Evolutionary conservation across 2,329 filamentous ascomycete species (phyloP), one percentile per base, ranked within the genome.

Genomic region (Penicillium palitans): DNA sequence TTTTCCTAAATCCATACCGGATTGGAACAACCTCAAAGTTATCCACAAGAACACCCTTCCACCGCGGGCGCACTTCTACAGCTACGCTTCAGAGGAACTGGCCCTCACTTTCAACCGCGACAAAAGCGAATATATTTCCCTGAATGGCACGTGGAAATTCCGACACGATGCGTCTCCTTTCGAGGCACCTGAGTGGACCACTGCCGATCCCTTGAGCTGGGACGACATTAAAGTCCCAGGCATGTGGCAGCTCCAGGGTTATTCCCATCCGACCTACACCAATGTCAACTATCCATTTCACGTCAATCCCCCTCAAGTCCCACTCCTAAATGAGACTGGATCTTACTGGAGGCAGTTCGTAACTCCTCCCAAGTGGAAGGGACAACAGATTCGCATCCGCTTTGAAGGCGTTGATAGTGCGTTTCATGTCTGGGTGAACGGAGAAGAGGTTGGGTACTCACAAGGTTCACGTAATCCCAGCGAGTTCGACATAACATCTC

Each of bases 391-490:
- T 19, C 79, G 87, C 17, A 74, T 90, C 24, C 79, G 88, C 12
- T 90, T 90, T 60, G 88, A 90, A 55, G 88, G 88, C 1, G 87
- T 90, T 0, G 88, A 90, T 65, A 87, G 85, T 65, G 85, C 87
- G 0, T 90, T 87, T 65, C 87, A 90, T 70, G 74, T 90, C 12
- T 90, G 83, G 81, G 74, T 90, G 7, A 90, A 90, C 62, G 85
- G 86, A 0, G 69, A 76, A 17, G 74, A 85, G 37, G 76, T 90
- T 2, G 88, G 88, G 2, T 90, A 90, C 66, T 84, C 84, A 3
- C 87, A 90, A 67, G 88, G 88, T 0, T 84, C 84, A 10, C 79
- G 88, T 39, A 90, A 90, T 64, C 80, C 88, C 0, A 81, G 85
- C 8, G 88, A 91, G 67, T 90, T 90, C 64, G 88, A 90, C 60